Evolutionary conservation across 2,329 filamentous ascomycete genomes (phyloP), one percentile per base, ranked within the genome.

Genomic region (Diaporthe citriasiana): DNA sequence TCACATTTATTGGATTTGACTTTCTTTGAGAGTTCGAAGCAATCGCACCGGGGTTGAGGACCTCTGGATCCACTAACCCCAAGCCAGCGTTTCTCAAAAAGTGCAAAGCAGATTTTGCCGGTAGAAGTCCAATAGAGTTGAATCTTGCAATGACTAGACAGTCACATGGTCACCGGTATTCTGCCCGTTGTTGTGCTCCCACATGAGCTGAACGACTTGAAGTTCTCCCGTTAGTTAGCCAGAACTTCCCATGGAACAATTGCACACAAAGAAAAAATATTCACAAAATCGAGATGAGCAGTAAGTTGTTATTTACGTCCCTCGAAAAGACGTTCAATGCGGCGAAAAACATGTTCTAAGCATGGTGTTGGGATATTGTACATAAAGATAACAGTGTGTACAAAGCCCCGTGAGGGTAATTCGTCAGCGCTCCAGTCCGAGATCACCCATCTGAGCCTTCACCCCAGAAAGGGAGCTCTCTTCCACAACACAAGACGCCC

Each of bases 371-470:
- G 22, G 40, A 27, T 53, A 53, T 68, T 27, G n/a, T 53, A 68
- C 47, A 68, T 66, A 10, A 38, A 53, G 33, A 4, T 13, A 6
- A 68, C 17, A 17, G 22, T 19, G 45, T 27, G 25, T 53, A 40
- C 45, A 53, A 53, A 40, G 45, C 12, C 63, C 47, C 63, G 47
- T 40, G 63, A 53, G 63, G 63, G 63, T 40, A 40, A 15, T 4
- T 27, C 33, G n/a, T 53, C 33, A 22, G 8, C 47, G 22, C 25
- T 68, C 47, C 33, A 38, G 15, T 19, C 45, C 27, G 19, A 35
- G 42, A 66, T 22, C 22, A 38, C 15, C 40, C 19, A 8, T 30
- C 56, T 13, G 27, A 25, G 19, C 33, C 22, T 17, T 17, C 3
- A 4, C 9, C 45, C 27, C 60, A 45, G 27, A 66, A 27, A 15